Evolutionary conservation across 176 grass and related monocot genomes (phyloP).

Genomic region (Phoenix roebelenii): DNA sequence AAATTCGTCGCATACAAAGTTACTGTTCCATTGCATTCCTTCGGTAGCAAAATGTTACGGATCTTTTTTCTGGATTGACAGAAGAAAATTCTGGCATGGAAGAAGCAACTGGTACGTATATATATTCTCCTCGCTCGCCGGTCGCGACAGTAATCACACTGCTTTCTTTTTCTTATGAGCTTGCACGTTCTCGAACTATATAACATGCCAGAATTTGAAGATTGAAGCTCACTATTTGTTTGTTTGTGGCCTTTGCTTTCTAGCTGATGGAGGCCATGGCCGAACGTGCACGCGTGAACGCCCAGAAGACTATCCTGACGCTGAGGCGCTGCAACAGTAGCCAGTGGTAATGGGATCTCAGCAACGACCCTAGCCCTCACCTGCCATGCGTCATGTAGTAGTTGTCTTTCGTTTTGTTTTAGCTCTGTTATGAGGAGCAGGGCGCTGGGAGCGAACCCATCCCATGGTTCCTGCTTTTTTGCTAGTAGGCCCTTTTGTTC

Average conservation of each 20-base stretch:
- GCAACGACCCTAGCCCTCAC: neutral
- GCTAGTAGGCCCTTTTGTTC: too few relatives aligned
- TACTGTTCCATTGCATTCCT: neutral
- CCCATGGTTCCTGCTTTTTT: too few relatives aligned
- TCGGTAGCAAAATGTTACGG: neutral
- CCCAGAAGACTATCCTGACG: slow-evolving; percentile 9
- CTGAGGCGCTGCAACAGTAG: slow-evolving; percentile 26
- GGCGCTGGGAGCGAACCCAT: too few relatives aligned
- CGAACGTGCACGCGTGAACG: slow-evolving; percentile 28
- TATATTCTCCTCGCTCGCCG: neutral
- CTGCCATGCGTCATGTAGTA: neutral
- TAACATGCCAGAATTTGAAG: too few relatives aligned
- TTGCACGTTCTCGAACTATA: too few relatives aligned
- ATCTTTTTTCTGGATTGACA: slow-evolving; percentile 14
- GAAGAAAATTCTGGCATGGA: slow-evolving; percentile 34
- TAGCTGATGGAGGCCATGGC: slow-evolving; percentile 45
- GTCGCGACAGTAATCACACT: too few relatives aligned
- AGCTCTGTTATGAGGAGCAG: too few relatives aligned
- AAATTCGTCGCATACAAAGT: too few relatives aligned
- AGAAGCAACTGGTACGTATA: slow-evolving; percentile 52
- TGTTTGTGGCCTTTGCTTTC: neutral
- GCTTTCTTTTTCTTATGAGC: too few relatives aligned
- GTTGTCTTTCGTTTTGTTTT: too few relatives aligned
- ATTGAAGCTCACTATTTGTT: too few relatives aligned
- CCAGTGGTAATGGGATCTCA: slow-evolving; percentile 16